Evolutionary conservation across 805 yeast species (phyloP), one percentile per base, ranked within the genome.

Genomic region (Saccharomycopsis oosterbeekiorum): DNA sequence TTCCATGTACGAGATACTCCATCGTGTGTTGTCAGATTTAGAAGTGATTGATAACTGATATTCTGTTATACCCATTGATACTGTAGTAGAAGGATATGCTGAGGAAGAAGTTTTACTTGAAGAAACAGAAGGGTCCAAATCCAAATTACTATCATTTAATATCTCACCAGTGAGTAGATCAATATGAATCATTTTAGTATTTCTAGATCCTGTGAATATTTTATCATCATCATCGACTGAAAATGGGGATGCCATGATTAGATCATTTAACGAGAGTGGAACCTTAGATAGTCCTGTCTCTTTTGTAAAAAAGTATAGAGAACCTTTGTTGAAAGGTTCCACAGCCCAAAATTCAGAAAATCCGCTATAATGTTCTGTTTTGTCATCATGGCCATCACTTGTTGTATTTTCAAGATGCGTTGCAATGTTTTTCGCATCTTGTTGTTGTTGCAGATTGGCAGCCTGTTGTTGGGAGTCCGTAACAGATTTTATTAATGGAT

Each of bases 271-370:
- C 5, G 90, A 80, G 0, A 93, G 81, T 0, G 97, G 97, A 2
- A 94, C 77, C 69, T 83, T 86, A 68, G 88, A 89, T 26, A 94
- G 73, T 0, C 98, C 98, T 47, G 71, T 70, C 40, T 81, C 82
- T 17, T 84, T 84, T 15, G 88, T 84, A 72, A 93, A 93, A 69
- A 84, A 89, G 71, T 85, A 92, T 2, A 94, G 76, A 0, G 85
- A 76, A 0, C 99, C 99, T 62, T 88, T 96, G 4, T 84, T 85
- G 65, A 80, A 81, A 0, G 98, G 98, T 67, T 94, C 99, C 0
- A 94, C 93, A 59, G 93, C 85, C 93, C 97, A 88, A 0, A 86
- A 81, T 21, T 76, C 75, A 2, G 71, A 70, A 21, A 24, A 21
- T 4, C 34, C 26, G 34, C 12, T 47, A 6, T 63, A 39, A 36